Percentiles rank a stretch among this genome's conserved stretches.
phyloP scores from a whole-genome alignment of 192 early-diverging fungal genomes.

The Coemansia sp. region DNA sequence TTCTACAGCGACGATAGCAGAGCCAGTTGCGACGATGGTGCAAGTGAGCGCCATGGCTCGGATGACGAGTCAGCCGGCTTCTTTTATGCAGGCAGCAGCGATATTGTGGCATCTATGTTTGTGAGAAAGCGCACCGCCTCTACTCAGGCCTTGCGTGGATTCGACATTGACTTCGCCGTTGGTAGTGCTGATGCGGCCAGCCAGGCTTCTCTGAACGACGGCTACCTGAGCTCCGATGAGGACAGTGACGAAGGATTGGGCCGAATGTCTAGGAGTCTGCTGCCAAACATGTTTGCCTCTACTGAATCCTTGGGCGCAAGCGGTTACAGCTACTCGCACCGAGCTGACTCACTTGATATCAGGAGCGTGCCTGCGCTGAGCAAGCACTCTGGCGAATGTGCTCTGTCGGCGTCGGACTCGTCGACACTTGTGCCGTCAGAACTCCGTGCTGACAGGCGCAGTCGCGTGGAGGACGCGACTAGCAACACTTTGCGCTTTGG shows the following conservation, averaged over 20 bases:
- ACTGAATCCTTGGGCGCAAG: background rate
- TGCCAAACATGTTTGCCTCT: background rate
- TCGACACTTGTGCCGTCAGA: constrained; percentile 28
- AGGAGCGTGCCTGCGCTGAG: background rate
- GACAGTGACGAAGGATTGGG: background rate
- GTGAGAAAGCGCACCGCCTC: constrained; percentile 40
- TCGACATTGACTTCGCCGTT: constrained; percentile 25
- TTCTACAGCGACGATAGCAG: constrained; percentile 3
- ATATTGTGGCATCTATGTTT: constrained; percentile 12
- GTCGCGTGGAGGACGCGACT: background rate
- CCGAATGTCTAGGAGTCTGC: background rate
- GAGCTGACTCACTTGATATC: background rate
- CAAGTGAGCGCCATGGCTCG: background rate
- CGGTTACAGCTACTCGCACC: constrained; percentile 5
- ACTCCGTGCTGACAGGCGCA: constrained; percentile 1
- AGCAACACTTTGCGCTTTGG: background rate
- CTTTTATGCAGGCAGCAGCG: background rate
- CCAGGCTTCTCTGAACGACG: background rate
- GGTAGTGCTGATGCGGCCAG: constrained; percentile 3
- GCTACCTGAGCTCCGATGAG: constrained; percentile 5
- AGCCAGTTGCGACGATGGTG: background rate
- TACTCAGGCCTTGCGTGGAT: constrained; percentile 37
- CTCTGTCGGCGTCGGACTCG: constrained; percentile 28
- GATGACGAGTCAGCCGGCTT: background rate
- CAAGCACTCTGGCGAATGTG: constrained; percentile 28